phyloP scores from a whole-genome alignment of 495 filamentous ascomycete genomes.

The Immersiella caudata region DNA sequence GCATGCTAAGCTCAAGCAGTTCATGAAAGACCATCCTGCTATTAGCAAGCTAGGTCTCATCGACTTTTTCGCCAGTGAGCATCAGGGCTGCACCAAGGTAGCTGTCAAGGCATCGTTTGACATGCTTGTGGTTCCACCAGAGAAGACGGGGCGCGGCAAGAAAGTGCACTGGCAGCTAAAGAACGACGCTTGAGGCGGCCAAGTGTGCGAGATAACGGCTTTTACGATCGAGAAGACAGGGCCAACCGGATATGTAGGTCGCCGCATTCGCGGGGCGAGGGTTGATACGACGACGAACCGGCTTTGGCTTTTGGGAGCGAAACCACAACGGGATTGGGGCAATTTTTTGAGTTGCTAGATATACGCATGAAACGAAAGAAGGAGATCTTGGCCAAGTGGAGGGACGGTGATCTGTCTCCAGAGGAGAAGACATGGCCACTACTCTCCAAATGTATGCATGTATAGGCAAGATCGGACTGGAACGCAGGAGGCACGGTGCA shows the following conservation, averaged over 20 bases:
- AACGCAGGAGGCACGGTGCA: neutral
- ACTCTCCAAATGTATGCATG: neutral
- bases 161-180: conserved; percentile 28
- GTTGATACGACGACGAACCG: neutral
- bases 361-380: neutral
- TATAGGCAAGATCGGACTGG: neutral
- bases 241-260: neutral
- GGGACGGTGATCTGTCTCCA: neutral
- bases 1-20: conserved; percentile 32
- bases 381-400: neutral
- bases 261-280: neutral
- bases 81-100: conserved; percentile 18
- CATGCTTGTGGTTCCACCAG: conserved; percentile 25
- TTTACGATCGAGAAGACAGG: neutral
- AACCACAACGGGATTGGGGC: neutral
- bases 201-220: neutral
- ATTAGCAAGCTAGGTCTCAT: conserved; percentile 37
- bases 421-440: neutral
- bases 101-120: conserved; percentile 38
- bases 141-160: conserved; percentile 17
- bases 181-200: conserved; percentile 9
- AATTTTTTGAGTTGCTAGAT: neutral
- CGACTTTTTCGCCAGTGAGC: conserved; percentile 31
- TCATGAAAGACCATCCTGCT: conserved; percentile 29
- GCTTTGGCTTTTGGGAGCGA: conserved; percentile 1